Conservation (phyloP, 495 filamentous ascomycete species). For the Venustampulla echinocandica region DNA sequence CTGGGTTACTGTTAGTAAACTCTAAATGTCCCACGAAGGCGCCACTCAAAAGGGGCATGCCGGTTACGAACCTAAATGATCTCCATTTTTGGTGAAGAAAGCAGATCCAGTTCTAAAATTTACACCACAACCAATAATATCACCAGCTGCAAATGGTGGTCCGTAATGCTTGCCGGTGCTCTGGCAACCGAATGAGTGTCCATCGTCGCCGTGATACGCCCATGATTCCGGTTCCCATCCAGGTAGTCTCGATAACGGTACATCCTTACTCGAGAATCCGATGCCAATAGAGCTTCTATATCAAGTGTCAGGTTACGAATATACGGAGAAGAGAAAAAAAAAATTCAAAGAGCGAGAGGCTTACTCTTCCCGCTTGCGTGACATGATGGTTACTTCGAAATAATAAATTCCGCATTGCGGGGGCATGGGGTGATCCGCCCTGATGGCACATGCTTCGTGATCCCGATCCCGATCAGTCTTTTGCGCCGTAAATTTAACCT, state of each 20-base stretch:
- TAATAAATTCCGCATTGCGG: constrained; percentile 91
- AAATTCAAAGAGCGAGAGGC: constrained; percentile 29
- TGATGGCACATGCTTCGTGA: constrained; percentile 76
- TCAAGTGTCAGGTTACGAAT: constrained; percentile 14
- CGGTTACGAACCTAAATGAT: constrained; percentile 53
- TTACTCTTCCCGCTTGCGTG: constrained; percentile 81
- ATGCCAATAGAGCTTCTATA: constrained; percentile 68
- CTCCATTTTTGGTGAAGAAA: constrained; percentile 94
- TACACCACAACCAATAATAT: constrained; percentile 86
- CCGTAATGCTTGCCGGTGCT: constrained; percentile 69
- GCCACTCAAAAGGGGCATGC: neutral
- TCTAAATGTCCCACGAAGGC: neutral
- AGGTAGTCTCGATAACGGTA: constrained; percentile 70
- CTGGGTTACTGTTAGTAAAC: constrained; percentile 33
- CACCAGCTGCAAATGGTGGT: constrained; percentile 55
- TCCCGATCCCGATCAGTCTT: constrained; percentile 40
- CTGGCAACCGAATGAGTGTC: constrained; percentile 63
- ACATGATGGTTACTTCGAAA: constrained; percentile 83
- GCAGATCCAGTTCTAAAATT: constrained; percentile 83
- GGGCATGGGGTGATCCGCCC: constrained; percentile 87
- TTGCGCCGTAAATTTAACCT: constrained; percentile 59
- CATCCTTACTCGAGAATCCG: constrained; percentile 71
- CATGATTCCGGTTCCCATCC: constrained; percentile 96
- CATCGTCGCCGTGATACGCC: constrained; percentile 97
- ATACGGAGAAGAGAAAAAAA: neutral